Percentiles rank a stretch among this genome's conserved stretches.
phyloP scores from a whole-genome alignment of 345 rosid species.

The Odontarrhena argentea region DNA sequence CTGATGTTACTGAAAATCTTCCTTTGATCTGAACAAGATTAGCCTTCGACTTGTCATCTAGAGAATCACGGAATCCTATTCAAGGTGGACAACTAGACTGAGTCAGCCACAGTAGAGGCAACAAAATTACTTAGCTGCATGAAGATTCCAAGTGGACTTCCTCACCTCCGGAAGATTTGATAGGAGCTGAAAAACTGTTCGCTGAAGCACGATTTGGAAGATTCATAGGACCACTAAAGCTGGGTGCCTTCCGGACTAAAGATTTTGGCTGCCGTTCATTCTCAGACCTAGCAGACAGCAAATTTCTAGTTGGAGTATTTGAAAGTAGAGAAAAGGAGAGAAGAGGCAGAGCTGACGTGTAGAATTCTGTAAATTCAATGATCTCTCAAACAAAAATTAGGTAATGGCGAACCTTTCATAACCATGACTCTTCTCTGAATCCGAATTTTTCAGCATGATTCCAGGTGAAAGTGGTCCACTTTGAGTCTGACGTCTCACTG shows the following conservation, averaged over 20 bases:
- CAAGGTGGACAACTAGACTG: conserved; percentile 19
- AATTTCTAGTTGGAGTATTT: conserved; percentile 19
- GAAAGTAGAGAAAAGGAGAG: conserved; percentile 10
- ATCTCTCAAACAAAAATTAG: conserved; percentile 20
- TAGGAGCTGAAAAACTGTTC: conserved; percentile 97
- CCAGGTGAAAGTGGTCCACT: conserved; percentile 87
- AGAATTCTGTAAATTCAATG: conserved; percentile 5
- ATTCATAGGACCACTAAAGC: conserved; percentile 94
- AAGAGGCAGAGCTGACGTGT: conserved; percentile 20
- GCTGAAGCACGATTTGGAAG: conserved; percentile 98
- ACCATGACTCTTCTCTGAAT: conserved; percentile 54
- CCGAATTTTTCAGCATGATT: conserved; percentile 50
- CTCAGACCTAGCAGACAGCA: conserved; percentile 58
- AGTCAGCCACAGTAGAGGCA: conserved; percentile 14
- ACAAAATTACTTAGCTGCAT: conserved; percentile 2
- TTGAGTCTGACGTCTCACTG: conserved; percentile 69
- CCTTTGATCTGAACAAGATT: conserved; percentile 96
- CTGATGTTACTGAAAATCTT: conserved; percentile 97
- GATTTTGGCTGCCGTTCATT: conserved; percentile 54
- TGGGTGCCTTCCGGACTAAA: conserved; percentile 72
- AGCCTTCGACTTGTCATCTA: conserved; percentile 91
- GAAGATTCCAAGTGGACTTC: not conserved
- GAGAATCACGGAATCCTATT: conserved; percentile 81
- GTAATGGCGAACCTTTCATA: conserved; percentile 60
- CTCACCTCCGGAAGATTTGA: conserved; percentile 91